phyloP scores from a whole-genome alignment of 2,329 filamentous ascomycete species.

The Calonectria multiphialidica region DNA sequence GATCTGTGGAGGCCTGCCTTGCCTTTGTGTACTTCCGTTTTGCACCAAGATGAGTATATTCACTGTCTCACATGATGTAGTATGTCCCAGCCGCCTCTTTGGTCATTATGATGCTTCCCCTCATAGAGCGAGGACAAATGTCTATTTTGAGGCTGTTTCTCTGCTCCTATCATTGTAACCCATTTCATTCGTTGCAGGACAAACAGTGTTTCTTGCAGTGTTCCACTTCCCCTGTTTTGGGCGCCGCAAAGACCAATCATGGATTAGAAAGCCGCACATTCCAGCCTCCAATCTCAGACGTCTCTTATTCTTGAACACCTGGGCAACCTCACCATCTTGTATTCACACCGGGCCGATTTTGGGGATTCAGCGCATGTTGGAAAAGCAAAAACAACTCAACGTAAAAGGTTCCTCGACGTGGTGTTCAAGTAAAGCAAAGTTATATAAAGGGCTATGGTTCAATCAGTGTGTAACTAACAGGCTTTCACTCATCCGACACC shows the following conservation, averaged over 20 bases:
- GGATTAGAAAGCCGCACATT: neutral
- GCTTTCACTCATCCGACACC: neutral
- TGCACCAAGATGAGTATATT: neutral
- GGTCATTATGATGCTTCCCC: neutral
- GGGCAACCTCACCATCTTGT: neutral
- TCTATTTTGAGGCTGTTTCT: neutral
- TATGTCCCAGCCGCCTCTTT: neutral
- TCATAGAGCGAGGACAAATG: too few species aligned
- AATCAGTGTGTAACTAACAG: neutral
- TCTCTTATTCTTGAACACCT: neutral
- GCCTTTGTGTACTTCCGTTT: neutral
- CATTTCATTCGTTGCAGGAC: neutral
- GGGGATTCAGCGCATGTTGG: neutral
- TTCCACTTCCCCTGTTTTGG: neutral
- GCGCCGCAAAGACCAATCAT: too few species aligned
- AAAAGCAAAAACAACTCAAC: neutral
- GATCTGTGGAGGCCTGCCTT: too few species aligned
- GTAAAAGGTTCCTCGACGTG: neutral
- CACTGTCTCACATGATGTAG: neutral
- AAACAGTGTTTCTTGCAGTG: neutral
- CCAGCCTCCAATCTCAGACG: neutral
- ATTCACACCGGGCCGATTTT: neutral
- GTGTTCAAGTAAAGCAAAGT: neutral
- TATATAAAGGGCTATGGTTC: neutral
- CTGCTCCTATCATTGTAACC: neutral